Base-by-base conservation (phyloP, 1,284 basidiomycete species). In the Tilletia walkeri region DNA sequence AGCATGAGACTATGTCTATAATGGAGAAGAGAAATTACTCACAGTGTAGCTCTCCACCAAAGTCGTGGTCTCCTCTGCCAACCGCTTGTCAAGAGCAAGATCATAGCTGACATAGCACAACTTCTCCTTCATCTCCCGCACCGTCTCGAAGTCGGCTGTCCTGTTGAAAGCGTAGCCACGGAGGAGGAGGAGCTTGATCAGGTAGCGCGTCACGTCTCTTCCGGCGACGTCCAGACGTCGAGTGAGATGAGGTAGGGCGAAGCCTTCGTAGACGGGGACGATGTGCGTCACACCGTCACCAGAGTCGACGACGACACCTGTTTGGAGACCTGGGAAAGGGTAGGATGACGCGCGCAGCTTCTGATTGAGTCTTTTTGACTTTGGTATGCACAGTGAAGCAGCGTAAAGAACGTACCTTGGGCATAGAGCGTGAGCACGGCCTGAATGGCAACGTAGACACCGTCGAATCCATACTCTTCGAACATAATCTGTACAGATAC, bases 211-310 rank as follows among this genome's bases (percentile, higher is more conserved):
- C 67, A 99, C 95, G 84, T 99, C 96, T 76, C 95, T 90, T 41
- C 96, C 96, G 63, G 96, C 95, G 74, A 99, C 96, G 83, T 99
- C 95, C 67, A 83, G 76, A 65, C 95, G 90, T 65, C 91, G 89
- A 2, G 94, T 99, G 66, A 98, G 88, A 84, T 98, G 95, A 0
- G 95, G 95, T 65, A 99, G 89, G 0, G 95, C 90, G 81, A 91
- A 99, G 30, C 95, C 96, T 78, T 98, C 94, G 83, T 95, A 99
- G 3, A 99, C 95, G 12, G 95, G 96, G 4, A 99, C 95, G 80
- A 99, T 94, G 85, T 99, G 96, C 34, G 96, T 99, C 7, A 99
- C 96, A 85, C 95, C 96, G 84, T 99, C 96, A 73, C 96, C 96
- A 14, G 95, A 98, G 84, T 99, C 95, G 73, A 99, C 95, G 54